Conservation (phyloP, 2,329 filamentous ascomycete species). For the Bipolaris victoriae region DNA sequence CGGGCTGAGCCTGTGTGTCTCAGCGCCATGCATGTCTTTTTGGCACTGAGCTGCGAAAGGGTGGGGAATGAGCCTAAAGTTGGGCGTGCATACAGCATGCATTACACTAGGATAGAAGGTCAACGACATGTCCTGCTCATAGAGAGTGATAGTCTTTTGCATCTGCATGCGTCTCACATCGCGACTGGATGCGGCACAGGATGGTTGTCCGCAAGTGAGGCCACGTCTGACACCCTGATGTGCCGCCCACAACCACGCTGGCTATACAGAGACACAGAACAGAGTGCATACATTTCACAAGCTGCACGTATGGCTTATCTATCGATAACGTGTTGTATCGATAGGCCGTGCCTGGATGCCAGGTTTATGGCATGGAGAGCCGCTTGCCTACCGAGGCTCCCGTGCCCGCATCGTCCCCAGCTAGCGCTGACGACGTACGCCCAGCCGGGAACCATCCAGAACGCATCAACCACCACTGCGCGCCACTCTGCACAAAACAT, state of each 20-base stretch:
- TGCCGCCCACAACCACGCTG: not conserved
- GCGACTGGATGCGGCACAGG: not conserved
- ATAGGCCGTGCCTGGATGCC: slow-evolving; percentile 14
- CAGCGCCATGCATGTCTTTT: not conserved
- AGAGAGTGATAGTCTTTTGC: not conserved
- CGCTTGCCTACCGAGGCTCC: slow-evolving; percentile 15
- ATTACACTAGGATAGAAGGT: not conserved
- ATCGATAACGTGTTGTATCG: slow-evolving; percentile 8
- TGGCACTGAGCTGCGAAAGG: not conserved
- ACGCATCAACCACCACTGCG: slow-evolving; percentile 19
- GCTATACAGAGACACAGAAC: not conserved
- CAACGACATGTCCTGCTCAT: not conserved
- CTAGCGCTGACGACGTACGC: slow-evolving; percentile 15
- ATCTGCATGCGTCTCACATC: not conserved
- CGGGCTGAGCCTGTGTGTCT: not conserved
- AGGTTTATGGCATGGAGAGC: slow-evolving; percentile 12
- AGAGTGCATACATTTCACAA: not conserved
- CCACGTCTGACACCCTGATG: not conserved
- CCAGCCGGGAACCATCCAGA: slow-evolving; percentile 12
- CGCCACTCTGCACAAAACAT: slow-evolving; percentile 7
- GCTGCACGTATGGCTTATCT: not conserved
- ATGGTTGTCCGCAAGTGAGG: not conserved
- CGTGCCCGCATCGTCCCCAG: slow-evolving; percentile 3
- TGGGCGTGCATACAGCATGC: not conserved
- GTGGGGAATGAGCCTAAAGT: not conserved